Conservation (phyloP, 2,329 filamentous ascomycete species). For the Exophiala mesophila region DNA sequence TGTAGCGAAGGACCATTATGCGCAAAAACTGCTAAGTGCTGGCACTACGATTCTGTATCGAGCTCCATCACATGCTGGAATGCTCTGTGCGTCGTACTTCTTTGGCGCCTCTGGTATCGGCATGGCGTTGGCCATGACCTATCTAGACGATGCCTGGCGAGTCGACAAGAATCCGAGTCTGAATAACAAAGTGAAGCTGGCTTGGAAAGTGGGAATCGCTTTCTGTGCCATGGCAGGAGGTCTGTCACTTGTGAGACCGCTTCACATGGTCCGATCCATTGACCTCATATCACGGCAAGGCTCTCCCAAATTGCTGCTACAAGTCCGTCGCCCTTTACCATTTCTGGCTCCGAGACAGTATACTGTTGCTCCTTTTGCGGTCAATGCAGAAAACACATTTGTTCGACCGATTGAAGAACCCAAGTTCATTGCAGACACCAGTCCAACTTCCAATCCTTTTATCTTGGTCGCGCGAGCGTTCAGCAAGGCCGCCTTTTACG, state of each 20-base stretch:
- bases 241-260: constrained; percentile 13
- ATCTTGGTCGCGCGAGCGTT: constrained; percentile 9
- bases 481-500: constrained; percentile 17
- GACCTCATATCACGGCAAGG: constrained; percentile 12
- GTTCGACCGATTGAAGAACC: constrained; percentile 17
- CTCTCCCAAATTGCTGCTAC: constrained; percentile 15
- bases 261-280: constrained; percentile 16
- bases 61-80: constrained; percentile 16
- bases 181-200: constrained; percentile 13
- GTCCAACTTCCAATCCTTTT: neutral
- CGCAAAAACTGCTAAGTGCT: constrained; percentile 14
- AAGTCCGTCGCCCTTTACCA: constrained; percentile 17
- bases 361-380: constrained; percentile 14
- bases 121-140: constrained; percentile 12
- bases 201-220: constrained; percentile 15
- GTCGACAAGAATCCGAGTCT: constrained; percentile 4
- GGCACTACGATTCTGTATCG: constrained; percentile 16
- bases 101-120: constrained; percentile 12
- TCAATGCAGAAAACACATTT: constrained; percentile 16
- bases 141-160: constrained; percentile 7
- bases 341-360: constrained; percentile 16
- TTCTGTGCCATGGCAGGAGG: constrained; percentile 13
- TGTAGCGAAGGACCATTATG: constrained; percentile 15
- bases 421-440: constrained; percentile 5
- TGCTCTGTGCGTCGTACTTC: constrained; percentile 15